Conservation (phyloP, 768 basidiomycete species). For the Amanita exitialis region DNA sequence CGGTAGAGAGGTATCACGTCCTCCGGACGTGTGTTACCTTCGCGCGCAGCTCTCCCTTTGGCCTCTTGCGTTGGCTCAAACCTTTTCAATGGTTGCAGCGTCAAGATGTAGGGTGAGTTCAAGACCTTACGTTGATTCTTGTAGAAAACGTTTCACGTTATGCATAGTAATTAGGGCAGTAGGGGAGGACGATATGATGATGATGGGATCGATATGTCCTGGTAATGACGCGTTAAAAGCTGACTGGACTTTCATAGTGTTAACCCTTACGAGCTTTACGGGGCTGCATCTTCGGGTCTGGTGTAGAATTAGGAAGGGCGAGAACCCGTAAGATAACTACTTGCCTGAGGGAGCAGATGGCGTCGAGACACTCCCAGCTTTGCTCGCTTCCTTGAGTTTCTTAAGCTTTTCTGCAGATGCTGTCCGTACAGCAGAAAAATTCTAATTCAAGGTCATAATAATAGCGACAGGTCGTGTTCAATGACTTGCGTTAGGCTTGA, state of each 20-base stretch:
- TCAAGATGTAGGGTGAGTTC: background rate
- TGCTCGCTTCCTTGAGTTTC: slow-evolving; percentile 59
- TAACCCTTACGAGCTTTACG: slow-evolving; percentile 57
- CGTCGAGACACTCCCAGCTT: slow-evolving; percentile 29
- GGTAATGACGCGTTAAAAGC: slow-evolving; percentile 4
- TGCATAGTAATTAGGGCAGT: slow-evolving; percentile 96
- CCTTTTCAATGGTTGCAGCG: slow-evolving; percentile 18
- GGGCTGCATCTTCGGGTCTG: slow-evolving; percentile 50
- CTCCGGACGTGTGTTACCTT: slow-evolving; percentile 67
- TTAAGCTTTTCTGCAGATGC: slow-evolving; percentile 73
- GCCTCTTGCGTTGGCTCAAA: slow-evolving; percentile 75
- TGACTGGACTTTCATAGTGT: background rate
- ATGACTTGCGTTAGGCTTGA: slow-evolving; percentile 66
- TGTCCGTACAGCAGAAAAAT: slow-evolving; percentile 62
- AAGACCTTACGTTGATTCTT: slow-evolving; percentile 65
- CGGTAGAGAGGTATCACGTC: slow-evolving; percentile 87
- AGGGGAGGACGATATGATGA: slow-evolving; percentile 93
- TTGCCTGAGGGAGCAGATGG: slow-evolving; percentile 28
- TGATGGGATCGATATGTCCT: slow-evolving; percentile 85
- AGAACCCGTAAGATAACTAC: slow-evolving; percentile 4
- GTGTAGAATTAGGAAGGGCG: background rate
- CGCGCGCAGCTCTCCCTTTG: slow-evolving; percentile 52
- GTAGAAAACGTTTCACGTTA: slow-evolving; percentile 90
- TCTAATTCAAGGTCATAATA: slow-evolving; percentile 32
- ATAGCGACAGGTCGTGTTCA: background rate